These are phyloP conservation scores for Pseudomonodictys pantanalensis DNA, from an alignment of 495 filamentous ascomycete genomes.

Conservation along the genomic window DNA sequence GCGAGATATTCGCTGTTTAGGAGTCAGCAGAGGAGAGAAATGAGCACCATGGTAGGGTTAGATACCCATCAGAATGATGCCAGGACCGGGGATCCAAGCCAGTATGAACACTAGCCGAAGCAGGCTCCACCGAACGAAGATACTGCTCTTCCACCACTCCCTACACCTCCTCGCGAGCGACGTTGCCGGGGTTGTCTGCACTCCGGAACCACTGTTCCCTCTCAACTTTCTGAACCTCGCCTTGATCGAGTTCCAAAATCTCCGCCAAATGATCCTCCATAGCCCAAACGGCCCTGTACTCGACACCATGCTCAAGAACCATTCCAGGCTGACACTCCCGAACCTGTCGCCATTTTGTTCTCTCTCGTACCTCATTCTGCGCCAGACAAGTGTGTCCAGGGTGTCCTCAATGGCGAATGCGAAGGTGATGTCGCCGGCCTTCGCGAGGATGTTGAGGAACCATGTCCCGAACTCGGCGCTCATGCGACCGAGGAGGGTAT, in stretches of 20 bases:
- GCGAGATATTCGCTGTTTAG: conserved; percentile 5
- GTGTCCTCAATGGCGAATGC: conserved; percentile 13
- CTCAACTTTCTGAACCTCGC: too few relatives aligned
- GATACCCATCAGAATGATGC: conserved; percentile 19
- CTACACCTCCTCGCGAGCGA: not conserved
- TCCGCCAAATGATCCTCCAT: not conserved
- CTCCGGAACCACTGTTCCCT: too few relatives aligned
- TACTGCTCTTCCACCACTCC: not conserved
- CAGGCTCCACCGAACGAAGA: not conserved
- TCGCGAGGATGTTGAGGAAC: conserved; percentile 13
- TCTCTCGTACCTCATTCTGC: not conserved
- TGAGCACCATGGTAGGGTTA: too few relatives aligned
- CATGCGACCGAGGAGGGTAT: conserved; percentile 8
- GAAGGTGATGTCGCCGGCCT: conserved; percentile 20
- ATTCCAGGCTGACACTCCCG: not conserved
- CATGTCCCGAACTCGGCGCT: conserved; percentile 3
- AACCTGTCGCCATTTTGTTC: not conserved
- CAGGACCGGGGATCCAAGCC: conserved; percentile 16
- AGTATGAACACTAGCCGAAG: conserved; percentile 8
- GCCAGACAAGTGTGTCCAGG: conserved; percentile 11
- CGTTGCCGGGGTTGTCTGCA: too few relatives aligned
- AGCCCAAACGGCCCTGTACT: conserved; percentile 12
- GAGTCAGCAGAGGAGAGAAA: not conserved
- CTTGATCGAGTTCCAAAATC: not conserved
- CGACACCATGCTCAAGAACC: conserved; percentile 15